Evolutionary conservation across 805 yeast species (phyloP), one percentile per base, ranked within the genome.

Genomic region (Wickerhamiella slavikovae): DNA sequence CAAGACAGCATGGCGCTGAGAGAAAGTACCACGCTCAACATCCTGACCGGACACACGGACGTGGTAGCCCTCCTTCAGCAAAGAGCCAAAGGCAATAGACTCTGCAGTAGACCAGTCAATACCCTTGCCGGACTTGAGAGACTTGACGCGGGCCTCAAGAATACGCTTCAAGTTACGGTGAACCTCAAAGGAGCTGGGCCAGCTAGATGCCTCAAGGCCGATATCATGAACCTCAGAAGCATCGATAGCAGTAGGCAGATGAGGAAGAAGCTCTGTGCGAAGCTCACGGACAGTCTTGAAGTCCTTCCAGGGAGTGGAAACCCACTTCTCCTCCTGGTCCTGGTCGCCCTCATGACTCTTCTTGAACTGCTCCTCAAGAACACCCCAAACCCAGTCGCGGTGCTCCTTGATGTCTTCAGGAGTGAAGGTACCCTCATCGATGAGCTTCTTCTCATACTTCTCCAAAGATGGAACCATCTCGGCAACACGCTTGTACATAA

Each of bases 91-190:
- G 13, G 98, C 98, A 45, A 89, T 70, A 28, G 96, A 96, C 63
- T 89, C 99, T 68, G 93, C 99, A 35, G 99, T 89, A 28, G 98
- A 75, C 98, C 96, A 89, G 57, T 89, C 99, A 41, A 89, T 80
- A 49, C 85, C 91, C 57, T 76, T 80, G 49, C 98, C 98, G 13
- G 69, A 54, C 43, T 79, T 89, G 35, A 73, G 66, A 27, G 93
- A 55, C 64, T 89, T 89, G 56, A 75, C 67, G 62, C 98, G 78
- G 47, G 69, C 66, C 49, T 66, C 69, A 55, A 89, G 64, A 47
- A 89, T 89, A 66, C 99, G 79, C 68, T 83, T 80, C 60, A 89
- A 66, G 64, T 89, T 89, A 56, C 79, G 74, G 67, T 89, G 99
- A 33, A 82, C 73, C 48, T 76, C 79, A 55, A 89, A 85, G 45